Base-by-base conservation (phyloP, 1,139 yeast genomes). In the Candida buenavistaensis region DNA sequence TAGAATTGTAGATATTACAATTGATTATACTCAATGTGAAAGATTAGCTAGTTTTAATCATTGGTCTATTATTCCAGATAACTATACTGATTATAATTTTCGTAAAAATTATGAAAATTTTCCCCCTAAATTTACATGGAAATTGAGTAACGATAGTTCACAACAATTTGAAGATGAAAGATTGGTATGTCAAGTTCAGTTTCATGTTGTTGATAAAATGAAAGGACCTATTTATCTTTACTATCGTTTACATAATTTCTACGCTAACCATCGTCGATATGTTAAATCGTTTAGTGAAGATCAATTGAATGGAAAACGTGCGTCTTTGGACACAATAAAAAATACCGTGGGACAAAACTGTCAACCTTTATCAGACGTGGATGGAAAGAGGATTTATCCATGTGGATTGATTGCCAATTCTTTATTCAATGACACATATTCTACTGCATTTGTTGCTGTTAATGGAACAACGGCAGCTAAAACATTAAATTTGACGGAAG, bases 191-290 rank as follows among this genome's bases (percentile, higher is more conserved):
- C 68, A 75, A 39, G 60, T 92, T 37, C 88, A 86, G 58, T 90
- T 92, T 55, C 74, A 79, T 35, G 72, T 86, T n/a, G 94, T 96
- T 15, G 67, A 77, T 33, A 78, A 75, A 28, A 68, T 92, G 57
- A 80, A 82, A 28, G 80, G 83, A 2, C 94, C 96, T 3, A 77
- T 90, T 26, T 88, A 75, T 52, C 62, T 88, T 45, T 88, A 82
- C 58, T 92, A 92, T 69, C 73, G 87, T 48, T 63, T 92, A 48
- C 81, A 89, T 43, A 81, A 84, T 47, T 92, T 92, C 59, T 79
- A 84, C 59, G 95, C 95, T 37, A 92, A 92, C 63, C 98, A 92
- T 62, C 82, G 98, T 57, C 80, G 97, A 52, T 92, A 76, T 59
- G 98, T 86, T 28, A 82, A 86, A 55, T 86, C 96, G 4, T 89